Evolutionary conservation across 306 rosid species (phyloP), one percentile per base, ranked within the genome.

Genomic region (Lathyrus tuberosus): DNA sequence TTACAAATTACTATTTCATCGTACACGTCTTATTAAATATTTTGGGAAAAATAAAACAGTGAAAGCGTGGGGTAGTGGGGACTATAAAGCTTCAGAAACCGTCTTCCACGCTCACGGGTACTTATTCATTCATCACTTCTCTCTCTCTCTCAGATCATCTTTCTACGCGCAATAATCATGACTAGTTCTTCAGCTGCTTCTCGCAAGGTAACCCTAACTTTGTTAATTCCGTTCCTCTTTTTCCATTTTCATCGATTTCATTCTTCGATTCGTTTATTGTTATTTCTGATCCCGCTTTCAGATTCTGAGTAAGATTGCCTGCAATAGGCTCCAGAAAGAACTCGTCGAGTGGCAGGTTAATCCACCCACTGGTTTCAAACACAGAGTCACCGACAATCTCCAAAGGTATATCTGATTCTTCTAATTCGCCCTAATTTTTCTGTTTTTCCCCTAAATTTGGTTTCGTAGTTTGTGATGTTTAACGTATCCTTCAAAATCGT

Each of bases 261-360:
- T 3, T 59, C 5, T 70, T 14, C 9, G 2, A 14, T 70, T 64
- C 15, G 40, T 2, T 3, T 28, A 0, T 44, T 31, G 43, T 14
- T 67, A 16, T 17, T 66, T 56, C 28, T 3, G 52, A 22, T 70
- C 75, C 42, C 4, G n/a, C 38, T 62, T 70, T 69, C 78, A 95
- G 99, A 77, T 78, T 87, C 81, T 95, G 71, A 91, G 99, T 78
- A 95, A 95, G 92, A 91, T 95, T 80, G 99, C 99, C 51, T 86
- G 95, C 91, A 95, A 91, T 83, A 89, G 99, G 62, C 97, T 95
- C 63, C 99, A 95, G 90, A 95, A 95, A 65, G 99, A 95, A 78
- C 95, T 95, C 0, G 64, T 91, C 2, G 99, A 95, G 90, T 95
- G 99, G 99, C 99, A 95, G 87, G 86, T 95, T 67, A 91, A 95